Evolutionary conservation across 371 early-diverging fungal species (phyloP), one percentile per base, ranked within the genome.

Genomic region (Actinomucor elegans): DNA sequence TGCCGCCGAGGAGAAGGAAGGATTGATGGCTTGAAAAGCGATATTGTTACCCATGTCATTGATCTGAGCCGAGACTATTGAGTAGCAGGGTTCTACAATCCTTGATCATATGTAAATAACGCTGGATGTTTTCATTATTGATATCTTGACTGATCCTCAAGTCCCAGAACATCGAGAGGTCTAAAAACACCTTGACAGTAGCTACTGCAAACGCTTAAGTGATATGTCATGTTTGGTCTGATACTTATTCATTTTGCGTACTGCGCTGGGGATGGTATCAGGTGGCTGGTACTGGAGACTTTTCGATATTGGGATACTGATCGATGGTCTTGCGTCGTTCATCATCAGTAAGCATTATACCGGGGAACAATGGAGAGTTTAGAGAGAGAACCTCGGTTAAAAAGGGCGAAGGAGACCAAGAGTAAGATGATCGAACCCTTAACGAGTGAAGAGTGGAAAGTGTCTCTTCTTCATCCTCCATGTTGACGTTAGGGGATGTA

Each of bases 181-280:
- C 55, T 49, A 7, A 55, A 31, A 24, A 48, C 42, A 38, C 42
- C 64, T n/a, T 11, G 59, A 55, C 1, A 55, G 5, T 2, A 50
- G n/a, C n/a, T n/a, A n/a, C n/a, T n/a, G n/a, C n/a, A n/a, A n/a
- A n/a, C n/a, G n/a, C n/a, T n/a, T n/a, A n/a, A n/a, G n/a, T n/a
- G n/a, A n/a, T n/a, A n/a, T n/a, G n/a, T n/a, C n/a, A n/a, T n/a
- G n/a, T n/a, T n/a, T n/a, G n/a, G n/a, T n/a, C n/a, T n/a, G n/a
- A n/a, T n/a, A n/a, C n/a, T n/a, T n/a, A n/a, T n/a, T n/a, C n/a
- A n/a, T n/a, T n/a, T n/a, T n/a, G n/a, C n/a, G n/a, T n/a, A n/a
- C n/a, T n/a, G n/a, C n/a, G 32, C 9, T 17, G 0, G 58, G 64
- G 2, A 64, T 12, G 0, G 64, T 36, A 14, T 11, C 15, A 14